Conservation (phyloP, 768 basidiomycete genomes). For the Gymnopilus dilepis region DNA sequence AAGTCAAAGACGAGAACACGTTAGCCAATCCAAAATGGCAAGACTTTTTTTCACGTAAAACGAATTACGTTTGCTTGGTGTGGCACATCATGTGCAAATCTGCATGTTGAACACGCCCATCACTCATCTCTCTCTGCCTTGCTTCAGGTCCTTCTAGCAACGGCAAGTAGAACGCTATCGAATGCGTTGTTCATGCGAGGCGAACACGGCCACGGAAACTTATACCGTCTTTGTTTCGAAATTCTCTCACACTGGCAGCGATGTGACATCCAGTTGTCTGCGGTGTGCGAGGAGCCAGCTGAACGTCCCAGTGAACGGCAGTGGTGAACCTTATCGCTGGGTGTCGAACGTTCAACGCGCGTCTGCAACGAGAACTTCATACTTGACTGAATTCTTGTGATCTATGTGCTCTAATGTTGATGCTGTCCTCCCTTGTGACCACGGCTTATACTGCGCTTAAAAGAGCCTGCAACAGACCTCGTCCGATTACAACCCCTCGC, state of each 20-base stretch:
- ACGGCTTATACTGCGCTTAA: slow-evolving; percentile 4
- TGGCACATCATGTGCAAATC: too few species aligned
- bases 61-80: too few species aligned
- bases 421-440: neutral
- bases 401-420: too few species aligned
- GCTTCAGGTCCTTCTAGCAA: too few species aligned
- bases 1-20: too few species aligned
- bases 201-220: neutral
- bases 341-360: neutral
- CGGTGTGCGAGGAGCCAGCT: neutral
- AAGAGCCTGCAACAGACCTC: neutral
- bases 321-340: neutral
- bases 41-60: too few species aligned
- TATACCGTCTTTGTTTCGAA: neutral
- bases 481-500: neutral
- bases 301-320: neutral
- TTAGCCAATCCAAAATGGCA: too few species aligned
- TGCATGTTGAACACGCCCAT: too few species aligned
- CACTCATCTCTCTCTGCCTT: too few species aligned
- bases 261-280: neutral
- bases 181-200: slow-evolving; percentile 1
- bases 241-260: neutral
- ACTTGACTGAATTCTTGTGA: neutral
- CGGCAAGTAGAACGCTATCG: neutral
- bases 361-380: slow-evolving; percentile 13